Conservation (phyloP, 1,284 basidiomycete species). For the Exsudoporus floridanus region DNA sequence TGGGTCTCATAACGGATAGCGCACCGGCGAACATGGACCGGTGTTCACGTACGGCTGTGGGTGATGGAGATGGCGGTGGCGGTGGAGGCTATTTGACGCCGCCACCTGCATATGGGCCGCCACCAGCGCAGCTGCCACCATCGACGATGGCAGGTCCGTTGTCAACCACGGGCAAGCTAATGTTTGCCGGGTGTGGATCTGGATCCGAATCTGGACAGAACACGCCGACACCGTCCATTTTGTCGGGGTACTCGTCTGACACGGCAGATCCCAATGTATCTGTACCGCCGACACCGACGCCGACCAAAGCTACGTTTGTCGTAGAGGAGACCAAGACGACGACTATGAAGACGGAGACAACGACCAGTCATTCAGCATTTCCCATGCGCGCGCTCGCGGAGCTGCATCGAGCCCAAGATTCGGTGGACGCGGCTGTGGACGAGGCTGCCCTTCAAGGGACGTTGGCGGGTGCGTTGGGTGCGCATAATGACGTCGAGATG, state of each 20-base stretch:
- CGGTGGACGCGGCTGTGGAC: conserved; percentile 54
- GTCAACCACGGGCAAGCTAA: not conserved
- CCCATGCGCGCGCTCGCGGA: conserved; percentile 34
- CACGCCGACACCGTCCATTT: not conserved
- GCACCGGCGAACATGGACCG: conserved; percentile 20
- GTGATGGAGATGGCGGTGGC: not conserved
- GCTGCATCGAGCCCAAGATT: conserved; percentile 51
- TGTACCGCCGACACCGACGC: conserved; percentile 12
- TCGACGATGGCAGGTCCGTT: not conserved
- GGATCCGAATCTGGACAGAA: not conserved
- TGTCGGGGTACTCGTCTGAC: not conserved
- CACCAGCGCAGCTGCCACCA: not conserved
- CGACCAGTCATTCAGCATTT: not conserved
- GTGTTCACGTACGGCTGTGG: not conserved
- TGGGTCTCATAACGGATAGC: conserved; percentile 17
- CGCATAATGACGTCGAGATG: conserved; percentile 63
- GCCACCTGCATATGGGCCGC: conserved; percentile 10
- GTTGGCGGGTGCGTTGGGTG: conserved; percentile 56
- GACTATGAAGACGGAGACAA: not conserved
- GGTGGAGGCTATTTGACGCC: not conserved
- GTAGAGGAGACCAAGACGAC: conserved; percentile 1
- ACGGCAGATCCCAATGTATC: not conserved
- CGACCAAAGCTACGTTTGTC: conserved; percentile 10
- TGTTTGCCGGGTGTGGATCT: not conserved
- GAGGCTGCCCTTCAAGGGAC: conserved; percentile 55